Conservation (phyloP, 345 rosid species). For the Ricinus communis region DNA sequence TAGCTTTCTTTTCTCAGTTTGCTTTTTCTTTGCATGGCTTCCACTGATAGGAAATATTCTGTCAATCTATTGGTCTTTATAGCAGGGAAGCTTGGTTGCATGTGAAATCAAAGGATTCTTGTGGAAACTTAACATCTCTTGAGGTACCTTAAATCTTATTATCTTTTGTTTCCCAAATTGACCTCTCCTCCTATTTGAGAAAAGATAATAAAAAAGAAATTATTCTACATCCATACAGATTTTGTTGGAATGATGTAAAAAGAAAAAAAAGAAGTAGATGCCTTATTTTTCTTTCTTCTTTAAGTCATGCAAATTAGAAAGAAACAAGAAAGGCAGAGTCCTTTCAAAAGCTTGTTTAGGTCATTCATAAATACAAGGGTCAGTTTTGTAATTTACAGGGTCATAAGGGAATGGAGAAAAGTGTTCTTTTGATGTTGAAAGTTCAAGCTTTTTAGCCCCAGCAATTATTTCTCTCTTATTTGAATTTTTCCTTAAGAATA, state of each 20-base stretch:
- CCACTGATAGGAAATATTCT: conserved; percentile 50
- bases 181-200: background rate
- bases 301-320: conserved; percentile 28
- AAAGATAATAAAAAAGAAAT: conserved; percentile 6
- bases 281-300: conserved; percentile 18
- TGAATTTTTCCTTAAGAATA: too few relatives aligned
- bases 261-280: conserved; percentile 16
- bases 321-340: conserved; percentile 30
- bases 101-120: conserved; percentile 66
- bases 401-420: background rate
- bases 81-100: conserved; percentile 95
- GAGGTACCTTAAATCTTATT: conserved; percentile 52
- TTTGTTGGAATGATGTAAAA: conserved; percentile 24
- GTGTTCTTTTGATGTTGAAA: conserved; percentile 11
- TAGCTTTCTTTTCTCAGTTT: conserved; percentile 37
- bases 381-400: conserved; percentile 21
- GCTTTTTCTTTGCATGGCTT: conserved; percentile 49
- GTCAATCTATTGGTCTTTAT: conserved; percentile 40
- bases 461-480: background rate
- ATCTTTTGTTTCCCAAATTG: conserved; percentile 23
- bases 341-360: conserved; percentile 36
- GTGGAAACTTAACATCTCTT: conserved; percentile 56
- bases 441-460: background rate
- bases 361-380: conserved; percentile 34
- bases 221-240: conserved; percentile 10